Conservation (phyloP, 2,329 filamentous ascomycete species). For the Bipolaris cookei region DNA sequence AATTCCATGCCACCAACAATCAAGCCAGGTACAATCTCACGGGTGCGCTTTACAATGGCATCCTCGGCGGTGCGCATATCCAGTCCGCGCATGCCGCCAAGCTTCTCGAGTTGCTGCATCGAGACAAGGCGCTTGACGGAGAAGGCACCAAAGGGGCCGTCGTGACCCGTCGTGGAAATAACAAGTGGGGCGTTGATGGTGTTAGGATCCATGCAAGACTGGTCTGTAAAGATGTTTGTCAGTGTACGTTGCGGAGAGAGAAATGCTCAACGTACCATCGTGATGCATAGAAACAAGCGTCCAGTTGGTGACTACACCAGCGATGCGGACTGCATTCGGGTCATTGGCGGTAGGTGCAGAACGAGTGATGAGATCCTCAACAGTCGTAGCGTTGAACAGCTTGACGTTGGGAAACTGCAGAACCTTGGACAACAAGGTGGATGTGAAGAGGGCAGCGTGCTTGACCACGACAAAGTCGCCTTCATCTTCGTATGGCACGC, state of each 20-base stretch:
- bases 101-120: conserved; percentile 81
- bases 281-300: conserved; percentile 77
- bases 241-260: conserved; percentile 5
- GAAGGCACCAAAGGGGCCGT: conserved; percentile 90
- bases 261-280: conserved; percentile 23
- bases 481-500: conserved; percentile 86
- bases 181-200: conserved; percentile 92
- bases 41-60: conserved; percentile 89
- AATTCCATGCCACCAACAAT: conserved; percentile 97
- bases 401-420: conserved; percentile 88
- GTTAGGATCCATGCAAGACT: conserved; percentile 96
- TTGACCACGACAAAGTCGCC: conserved; percentile 90
- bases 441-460: conserved; percentile 91
- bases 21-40: conserved; percentile 84
- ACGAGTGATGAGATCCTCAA: conserved; percentile 91
- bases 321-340: conserved; percentile 69
- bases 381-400: conserved; percentile 92
- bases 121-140: conserved; percentile 87
- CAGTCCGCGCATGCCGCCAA: conserved; percentile 90
- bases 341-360: conserved; percentile 53
- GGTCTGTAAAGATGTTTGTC: conserved; percentile 64
- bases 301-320: conserved; percentile 95
- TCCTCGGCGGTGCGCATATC: conserved; percentile 94
- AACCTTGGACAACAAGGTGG: conserved; percentile 82
- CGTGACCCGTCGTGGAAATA: conserved; percentile 89